These are phyloP conservation scores for Blastocystis sp. DNA, from an alignment of 352 stramenopile genomes.

Conservation along the genomic window DNA sequence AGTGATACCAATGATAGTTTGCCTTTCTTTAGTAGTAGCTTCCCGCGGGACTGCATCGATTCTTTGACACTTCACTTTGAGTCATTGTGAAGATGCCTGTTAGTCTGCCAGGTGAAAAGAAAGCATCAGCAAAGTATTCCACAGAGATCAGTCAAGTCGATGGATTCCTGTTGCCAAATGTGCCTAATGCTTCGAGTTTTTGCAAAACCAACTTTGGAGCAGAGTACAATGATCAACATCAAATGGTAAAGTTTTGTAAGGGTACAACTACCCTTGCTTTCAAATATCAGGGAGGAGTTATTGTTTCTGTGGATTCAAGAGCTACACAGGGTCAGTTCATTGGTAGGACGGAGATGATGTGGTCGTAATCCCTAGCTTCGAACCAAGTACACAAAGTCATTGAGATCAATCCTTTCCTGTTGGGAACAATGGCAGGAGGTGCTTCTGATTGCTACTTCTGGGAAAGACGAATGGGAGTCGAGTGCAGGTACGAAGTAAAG, in stretches of 20 bases:
- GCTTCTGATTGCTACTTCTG: slow-evolving; percentile 98
- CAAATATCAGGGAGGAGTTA: slow-evolving; percentile 94
- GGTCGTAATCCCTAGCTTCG: slow-evolving; percentile 71
- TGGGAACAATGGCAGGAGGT: slow-evolving; percentile 94
- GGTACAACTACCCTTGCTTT: slow-evolving; percentile 98
- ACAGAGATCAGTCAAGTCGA: background rate
- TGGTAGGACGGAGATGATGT: slow-evolving; percentile 57
- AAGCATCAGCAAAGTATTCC: background rate
- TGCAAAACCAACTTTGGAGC: slow-evolving; percentile 89
- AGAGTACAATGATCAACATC: slow-evolving; percentile 87
- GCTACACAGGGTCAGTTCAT: slow-evolving; percentile 97
- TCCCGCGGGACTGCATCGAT: background rate
- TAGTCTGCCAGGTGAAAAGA: slow-evolving; percentile 41
- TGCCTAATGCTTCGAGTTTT: slow-evolving; percentile 82
- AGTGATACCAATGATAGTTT: background rate
- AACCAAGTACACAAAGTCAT: slow-evolving; percentile 99
- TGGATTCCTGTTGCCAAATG: slow-evolving; percentile 50
- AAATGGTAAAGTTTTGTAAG: slow-evolving; percentile 93
- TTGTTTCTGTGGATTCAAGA: slow-evolving; percentile 95
- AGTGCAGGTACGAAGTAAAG: slow-evolving; percentile 71
- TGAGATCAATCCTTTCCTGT: slow-evolving; percentile 98
- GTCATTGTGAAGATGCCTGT: slow-evolving; percentile 45
- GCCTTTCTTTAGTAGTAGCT: background rate
- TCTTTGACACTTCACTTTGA: slow-evolving; percentile 12
- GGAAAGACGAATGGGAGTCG: slow-evolving; percentile 88